Evolutionary conservation across 805 yeast genomes (phyloP).

Genomic region (Candida manassasensis): DNA sequence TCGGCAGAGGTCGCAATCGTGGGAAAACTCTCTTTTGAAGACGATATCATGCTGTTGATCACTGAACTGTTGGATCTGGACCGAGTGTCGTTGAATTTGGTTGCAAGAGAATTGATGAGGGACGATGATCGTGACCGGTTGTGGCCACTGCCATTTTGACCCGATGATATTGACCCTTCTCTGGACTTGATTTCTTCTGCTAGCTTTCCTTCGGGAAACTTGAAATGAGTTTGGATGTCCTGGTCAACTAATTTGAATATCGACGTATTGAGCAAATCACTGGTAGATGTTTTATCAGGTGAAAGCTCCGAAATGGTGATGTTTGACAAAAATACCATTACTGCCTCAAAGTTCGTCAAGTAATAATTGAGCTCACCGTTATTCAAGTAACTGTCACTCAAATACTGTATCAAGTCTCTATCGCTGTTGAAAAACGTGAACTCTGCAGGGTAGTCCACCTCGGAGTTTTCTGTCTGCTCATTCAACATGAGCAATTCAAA

Average conservation of each 20-base stretch:
- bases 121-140: slow-evolving; percentile 36
- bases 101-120: slow-evolving; percentile 31
- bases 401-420: slow-evolving; percentile 23
- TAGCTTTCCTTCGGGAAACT: slow-evolving; percentile 24
- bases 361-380: slow-evolving; percentile 36
- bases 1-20: slow-evolving; percentile 13
- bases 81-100: slow-evolving; percentile 27
- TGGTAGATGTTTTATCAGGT: slow-evolving; percentile 8
- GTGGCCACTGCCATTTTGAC: background rate
- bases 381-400: slow-evolving; percentile 26
- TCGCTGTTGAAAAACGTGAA: slow-evolving; percentile 28
- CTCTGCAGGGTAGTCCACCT: slow-evolving; percentile 1
- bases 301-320: slow-evolving; percentile 25
- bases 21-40: slow-evolving; percentile 25
- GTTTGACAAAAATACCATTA: slow-evolving; percentile 32
- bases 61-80: slow-evolving; percentile 31
- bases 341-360: slow-evolving; percentile 41
- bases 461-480: slow-evolving; percentile 5
- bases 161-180: slow-evolving; percentile 3
- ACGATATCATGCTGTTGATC: slow-evolving; percentile 15
- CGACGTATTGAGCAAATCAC: slow-evolving; percentile 18
- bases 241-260: slow-evolving; percentile 28
- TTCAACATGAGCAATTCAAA: slow-evolving; percentile 28
- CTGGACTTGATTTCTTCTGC: slow-evolving; percentile 13
- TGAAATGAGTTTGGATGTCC: slow-evolving; percentile 20